These are phyloP conservation scores for Dactylonectria estremocensis DNA, from an alignment of 2,329 filamentous ascomycete genomes.

Conservation along the genomic window DNA sequence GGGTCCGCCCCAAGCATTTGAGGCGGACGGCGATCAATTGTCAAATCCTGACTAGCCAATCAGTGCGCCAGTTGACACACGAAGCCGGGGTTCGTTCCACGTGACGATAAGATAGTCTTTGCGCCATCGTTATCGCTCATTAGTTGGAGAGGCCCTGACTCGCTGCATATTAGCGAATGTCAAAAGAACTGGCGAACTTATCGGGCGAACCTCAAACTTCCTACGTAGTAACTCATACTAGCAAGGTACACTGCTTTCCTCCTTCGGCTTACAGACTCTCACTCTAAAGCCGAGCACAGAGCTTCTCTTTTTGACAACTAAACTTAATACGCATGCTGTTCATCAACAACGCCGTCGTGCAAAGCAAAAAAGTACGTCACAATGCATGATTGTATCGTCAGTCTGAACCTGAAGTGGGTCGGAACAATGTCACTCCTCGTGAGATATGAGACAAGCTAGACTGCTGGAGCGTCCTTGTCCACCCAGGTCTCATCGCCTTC, in stretches of 20 bases:
- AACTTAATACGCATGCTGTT: background rate
- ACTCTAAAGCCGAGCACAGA: background rate
- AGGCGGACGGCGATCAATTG: constrained; percentile 39
- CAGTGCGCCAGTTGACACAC: constrained; percentile 2
- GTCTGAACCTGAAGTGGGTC: constrained; percentile 37
- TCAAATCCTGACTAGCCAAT: constrained; percentile 45
- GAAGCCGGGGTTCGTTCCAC: constrained; percentile 32
- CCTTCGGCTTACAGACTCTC: background rate
- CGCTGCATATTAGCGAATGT: background rate
- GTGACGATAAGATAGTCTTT: constrained; percentile 45
- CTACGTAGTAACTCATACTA: background rate
- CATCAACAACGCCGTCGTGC: constrained; percentile 2
- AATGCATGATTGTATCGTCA: constrained; percentile 22
- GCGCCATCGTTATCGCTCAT: constrained; percentile 5
- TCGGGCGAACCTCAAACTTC: background rate
- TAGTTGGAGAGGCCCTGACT: background rate
- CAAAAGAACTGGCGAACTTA: background rate
- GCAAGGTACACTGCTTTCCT: background rate
- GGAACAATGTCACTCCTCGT: constrained; percentile 32
- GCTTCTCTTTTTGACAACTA: background rate
- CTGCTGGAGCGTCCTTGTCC: too few species aligned
- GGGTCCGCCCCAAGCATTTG: constrained; percentile 42
- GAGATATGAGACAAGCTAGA: constrained; percentile 26
- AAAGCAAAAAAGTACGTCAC: background rate
- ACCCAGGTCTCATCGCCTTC: constrained; percentile 2